Percentiles rank a stretch among this genome's conserved stretches.
These are phyloP conservation scores for Debaryomycetaceae sp. DNA, from an alignment of 1,139 yeast species.

Conservation along the genomic window DNA sequence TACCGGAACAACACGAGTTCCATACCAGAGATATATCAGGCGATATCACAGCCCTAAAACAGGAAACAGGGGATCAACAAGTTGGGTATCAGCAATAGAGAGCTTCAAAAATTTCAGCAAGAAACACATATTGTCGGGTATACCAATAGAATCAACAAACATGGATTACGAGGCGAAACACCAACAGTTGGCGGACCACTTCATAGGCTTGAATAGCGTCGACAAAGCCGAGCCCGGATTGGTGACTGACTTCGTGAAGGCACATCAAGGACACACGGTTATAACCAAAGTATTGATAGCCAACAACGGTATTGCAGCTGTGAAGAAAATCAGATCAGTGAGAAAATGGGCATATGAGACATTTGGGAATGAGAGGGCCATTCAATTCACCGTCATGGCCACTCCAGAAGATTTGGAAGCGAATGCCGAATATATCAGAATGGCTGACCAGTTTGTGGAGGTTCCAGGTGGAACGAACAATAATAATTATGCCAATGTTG, in stretches of 20 bases:
- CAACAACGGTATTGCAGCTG: slow-evolving; percentile 98
- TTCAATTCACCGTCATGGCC: slow-evolving; percentile 96
- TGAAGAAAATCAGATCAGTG: slow-evolving; percentile 93
- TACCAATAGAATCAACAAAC: slow-evolving; percentile 2
- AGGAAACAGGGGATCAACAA: not conserved
- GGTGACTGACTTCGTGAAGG: slow-evolving; percentile 79
- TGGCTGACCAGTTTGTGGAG: slow-evolving; percentile 98
- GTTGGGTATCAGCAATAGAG: not conserved
- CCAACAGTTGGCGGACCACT: slow-evolving; percentile 58
- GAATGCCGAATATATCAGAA: slow-evolving; percentile 94
- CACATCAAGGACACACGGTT: slow-evolving; percentile 93
- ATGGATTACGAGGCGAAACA: slow-evolving; percentile 31
- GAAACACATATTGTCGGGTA: not conserved
- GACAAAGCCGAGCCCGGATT: slow-evolving; percentile 68
- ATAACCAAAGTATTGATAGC: slow-evolving; percentile 87
- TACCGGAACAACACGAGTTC: not conserved
- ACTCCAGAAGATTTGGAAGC: slow-evolving; percentile 98
- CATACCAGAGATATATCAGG: not conserved
- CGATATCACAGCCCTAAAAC: not conserved
- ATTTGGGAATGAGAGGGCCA: slow-evolving; percentile 90
- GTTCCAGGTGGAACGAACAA: slow-evolving; percentile 99
- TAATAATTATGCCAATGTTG: slow-evolving; percentile 97
- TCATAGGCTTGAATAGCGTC: slow-evolving; percentile 75
- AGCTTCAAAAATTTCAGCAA: slow-evolving; percentile 1
- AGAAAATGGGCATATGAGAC: slow-evolving; percentile 99